A percentile compares a stretch with the other conserved stretches of the same genome.
phyloP scores from a whole-genome alignment of 345 rosid species.

The Populus pruinosa region DNA sequence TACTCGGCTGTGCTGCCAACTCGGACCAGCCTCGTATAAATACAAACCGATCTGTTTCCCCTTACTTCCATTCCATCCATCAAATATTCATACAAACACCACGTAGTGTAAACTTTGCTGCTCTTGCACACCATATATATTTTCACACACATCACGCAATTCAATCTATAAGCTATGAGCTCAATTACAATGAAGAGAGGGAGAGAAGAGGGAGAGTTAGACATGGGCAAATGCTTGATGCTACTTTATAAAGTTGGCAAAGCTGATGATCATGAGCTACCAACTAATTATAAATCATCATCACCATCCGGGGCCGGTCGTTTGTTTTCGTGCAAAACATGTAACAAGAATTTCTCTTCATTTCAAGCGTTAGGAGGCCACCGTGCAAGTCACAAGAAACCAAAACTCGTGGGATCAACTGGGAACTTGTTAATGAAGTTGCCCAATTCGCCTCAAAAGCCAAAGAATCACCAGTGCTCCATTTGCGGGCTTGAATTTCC shows the following conservation, averaged over 20 bases:
- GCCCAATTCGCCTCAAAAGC: slow-evolving; percentile 41
- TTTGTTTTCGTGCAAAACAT: slow-evolving; percentile 77
- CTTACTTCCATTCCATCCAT: background rate
- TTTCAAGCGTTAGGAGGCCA: slow-evolving; percentile 95
- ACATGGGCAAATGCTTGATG: slow-evolving; percentile 64
- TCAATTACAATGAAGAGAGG: slow-evolving; percentile 42
- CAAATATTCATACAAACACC: background rate
- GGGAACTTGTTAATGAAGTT: background rate
- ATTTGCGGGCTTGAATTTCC: slow-evolving; percentile 80
- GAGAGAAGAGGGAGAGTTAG: slow-evolving; percentile 32
- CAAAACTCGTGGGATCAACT: slow-evolving; percentile 29
- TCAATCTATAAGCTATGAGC: background rate
- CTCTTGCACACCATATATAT: background rate
- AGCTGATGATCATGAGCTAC: background rate
- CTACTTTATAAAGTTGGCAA: slow-evolving; percentile 59
- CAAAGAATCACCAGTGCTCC: slow-evolving; percentile 73
- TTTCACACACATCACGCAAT: background rate
- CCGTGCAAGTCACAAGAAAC: slow-evolving; percentile 83
- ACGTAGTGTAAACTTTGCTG: background rate
- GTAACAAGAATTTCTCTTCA: slow-evolving; percentile 63
- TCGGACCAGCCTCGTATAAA: background rate
- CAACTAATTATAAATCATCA: background rate
- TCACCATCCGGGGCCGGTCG: slow-evolving; percentile 14
- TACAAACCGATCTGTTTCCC: background rate
- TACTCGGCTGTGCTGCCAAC: background rate